These are phyloP conservation scores for Clitopilus hobsonii DNA, from an alignment of 768 basidiomycete species.

Conservation along the genomic window DNA sequence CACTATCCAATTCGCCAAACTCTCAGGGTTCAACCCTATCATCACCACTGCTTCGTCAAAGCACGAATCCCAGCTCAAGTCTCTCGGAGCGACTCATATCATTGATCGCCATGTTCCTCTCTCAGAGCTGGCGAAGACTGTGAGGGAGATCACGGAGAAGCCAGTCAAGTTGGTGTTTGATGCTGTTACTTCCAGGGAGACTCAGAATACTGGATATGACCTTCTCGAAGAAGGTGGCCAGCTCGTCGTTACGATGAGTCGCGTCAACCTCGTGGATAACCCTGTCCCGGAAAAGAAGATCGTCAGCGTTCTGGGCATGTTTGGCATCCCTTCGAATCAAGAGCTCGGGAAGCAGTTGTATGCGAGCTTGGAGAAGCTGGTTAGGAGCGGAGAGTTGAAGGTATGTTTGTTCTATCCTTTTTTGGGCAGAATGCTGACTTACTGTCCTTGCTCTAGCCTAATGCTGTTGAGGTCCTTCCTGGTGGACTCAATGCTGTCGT, in stretches of 20 bases:
- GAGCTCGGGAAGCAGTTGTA: constrained; percentile 17
- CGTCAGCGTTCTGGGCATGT: constrained; percentile 13
- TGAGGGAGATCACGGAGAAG: constrained; percentile 8
- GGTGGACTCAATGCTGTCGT: constrained; percentile 2
- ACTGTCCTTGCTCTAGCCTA: not conserved
- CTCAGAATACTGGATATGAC: constrained; percentile 30
- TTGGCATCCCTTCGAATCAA: constrained; percentile 16
- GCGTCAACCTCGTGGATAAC: constrained; percentile 4
- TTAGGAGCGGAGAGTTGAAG: constrained; percentile 29
- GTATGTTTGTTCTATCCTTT: constrained; percentile 13
- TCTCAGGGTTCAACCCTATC: constrained; percentile 35
- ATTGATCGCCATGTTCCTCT: constrained; percentile 17
- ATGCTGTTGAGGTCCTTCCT: constrained; percentile 2
- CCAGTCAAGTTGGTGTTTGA: constrained; percentile 22
- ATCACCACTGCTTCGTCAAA: constrained; percentile 27
- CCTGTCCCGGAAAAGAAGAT: constrained; percentile 8
- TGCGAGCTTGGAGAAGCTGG: constrained; percentile 16
- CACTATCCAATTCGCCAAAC: constrained; percentile 28
- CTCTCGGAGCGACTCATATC: constrained; percentile 32
- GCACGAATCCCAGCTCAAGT: constrained; percentile 22
- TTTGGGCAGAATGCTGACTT: not conserved
- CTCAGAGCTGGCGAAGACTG: constrained; percentile 1
- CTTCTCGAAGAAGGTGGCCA: constrained; percentile 31
- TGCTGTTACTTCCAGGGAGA: constrained; percentile 26
- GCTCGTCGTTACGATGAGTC: constrained; percentile 17